Conservation (phyloP, 1,139 yeast genomes). For the Kodamaea ohmeri region DNA sequence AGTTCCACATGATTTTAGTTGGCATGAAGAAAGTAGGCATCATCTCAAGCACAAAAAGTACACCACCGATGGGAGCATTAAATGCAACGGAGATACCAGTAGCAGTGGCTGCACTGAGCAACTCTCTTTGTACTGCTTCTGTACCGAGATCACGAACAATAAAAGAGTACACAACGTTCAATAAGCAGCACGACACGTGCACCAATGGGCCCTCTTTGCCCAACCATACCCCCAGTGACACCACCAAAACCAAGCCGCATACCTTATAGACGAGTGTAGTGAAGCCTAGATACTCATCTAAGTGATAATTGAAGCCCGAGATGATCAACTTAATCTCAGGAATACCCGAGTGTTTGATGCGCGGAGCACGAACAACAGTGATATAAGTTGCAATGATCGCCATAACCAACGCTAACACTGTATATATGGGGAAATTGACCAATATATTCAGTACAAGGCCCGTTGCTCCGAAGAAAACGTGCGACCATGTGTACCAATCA, state of each 20-base stretch:
- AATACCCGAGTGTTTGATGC: slow-evolving; percentile 63
- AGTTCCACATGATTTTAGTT: slow-evolving; percentile 72
- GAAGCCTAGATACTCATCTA: slow-evolving; percentile 45
- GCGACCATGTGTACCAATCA: slow-evolving; percentile 44
- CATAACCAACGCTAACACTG: slow-evolving; percentile 28
- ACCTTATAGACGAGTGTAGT: slow-evolving; percentile 49
- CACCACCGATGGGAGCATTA: slow-evolving; percentile 95
- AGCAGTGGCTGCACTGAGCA: slow-evolving; percentile 81
- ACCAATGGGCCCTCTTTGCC: slow-evolving; percentile 95
- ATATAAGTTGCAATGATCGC: slow-evolving; percentile 31
- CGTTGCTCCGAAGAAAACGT: slow-evolving; percentile 25
- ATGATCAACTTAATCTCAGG: slow-evolving; percentile 64
- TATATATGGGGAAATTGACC: slow-evolving; percentile 40
- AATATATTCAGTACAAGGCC: slow-evolving; percentile 21
- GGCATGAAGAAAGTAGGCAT: slow-evolving; percentile 63
- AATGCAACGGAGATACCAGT: slow-evolving; percentile 94
- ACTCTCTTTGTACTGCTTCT: slow-evolving; percentile 60
- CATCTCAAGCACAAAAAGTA: slow-evolving; percentile 77
- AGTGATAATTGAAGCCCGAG: slow-evolving; percentile 52
- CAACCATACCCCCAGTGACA: slow-evolving; percentile 83
- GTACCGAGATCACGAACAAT: slow-evolving; percentile 36
- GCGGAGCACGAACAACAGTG: slow-evolving; percentile 35
- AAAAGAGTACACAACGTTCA: slow-evolving; percentile 31
- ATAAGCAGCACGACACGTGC: slow-evolving; percentile 73
- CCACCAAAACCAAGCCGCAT: slow-evolving; percentile 57